A percentile compares a stretch with the other conserved stretches of the same genome.
phyloP scores from a whole-genome alignment of 768 basidiomycete genomes.

The Gyrodon lividus region DNA sequence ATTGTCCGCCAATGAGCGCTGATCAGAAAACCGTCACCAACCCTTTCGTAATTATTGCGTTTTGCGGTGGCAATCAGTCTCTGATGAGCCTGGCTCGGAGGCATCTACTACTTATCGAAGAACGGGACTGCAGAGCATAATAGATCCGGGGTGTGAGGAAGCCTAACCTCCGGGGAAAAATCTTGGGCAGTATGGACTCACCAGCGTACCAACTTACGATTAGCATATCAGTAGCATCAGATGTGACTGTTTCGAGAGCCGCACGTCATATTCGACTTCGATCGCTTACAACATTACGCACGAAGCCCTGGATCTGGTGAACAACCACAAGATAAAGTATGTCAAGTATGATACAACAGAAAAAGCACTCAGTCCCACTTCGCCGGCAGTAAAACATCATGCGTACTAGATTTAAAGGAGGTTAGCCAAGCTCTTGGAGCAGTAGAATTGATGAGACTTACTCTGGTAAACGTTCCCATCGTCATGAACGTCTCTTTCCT shows the following conservation, averaged over 20 bases:
- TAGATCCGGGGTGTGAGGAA: neutral
- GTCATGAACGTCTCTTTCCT: constrained; percentile 90
- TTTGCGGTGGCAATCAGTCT: no score
- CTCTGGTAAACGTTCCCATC: constrained; percentile 88
- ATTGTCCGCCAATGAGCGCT: no score
- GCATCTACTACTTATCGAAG: no score
- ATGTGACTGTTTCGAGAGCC: neutral
- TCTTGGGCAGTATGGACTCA: no score
- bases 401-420: constrained; percentile 16
- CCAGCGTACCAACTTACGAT: no score
- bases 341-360: constrained; percentile 3
- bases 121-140: no score
- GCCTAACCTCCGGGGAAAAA: no score
- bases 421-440: constrained; percentile 1
- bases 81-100: no score
- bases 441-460: constrained; percentile 38
- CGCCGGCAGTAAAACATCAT: neutral
- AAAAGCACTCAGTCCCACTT: neutral
- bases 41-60: no score
- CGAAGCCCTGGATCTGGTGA: neutral
- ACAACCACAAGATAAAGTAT: neutral
- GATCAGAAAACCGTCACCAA: no score
- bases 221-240: constrained; percentile 5
- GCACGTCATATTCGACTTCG: no score
- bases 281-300: no score